Percentiles rank a stretch among this genome's conserved stretches.
These are phyloP conservation scores for Articulospora tetracladia DNA, from an alignment of 495 filamentous ascomycete genomes.

Conservation along the genomic window DNA sequence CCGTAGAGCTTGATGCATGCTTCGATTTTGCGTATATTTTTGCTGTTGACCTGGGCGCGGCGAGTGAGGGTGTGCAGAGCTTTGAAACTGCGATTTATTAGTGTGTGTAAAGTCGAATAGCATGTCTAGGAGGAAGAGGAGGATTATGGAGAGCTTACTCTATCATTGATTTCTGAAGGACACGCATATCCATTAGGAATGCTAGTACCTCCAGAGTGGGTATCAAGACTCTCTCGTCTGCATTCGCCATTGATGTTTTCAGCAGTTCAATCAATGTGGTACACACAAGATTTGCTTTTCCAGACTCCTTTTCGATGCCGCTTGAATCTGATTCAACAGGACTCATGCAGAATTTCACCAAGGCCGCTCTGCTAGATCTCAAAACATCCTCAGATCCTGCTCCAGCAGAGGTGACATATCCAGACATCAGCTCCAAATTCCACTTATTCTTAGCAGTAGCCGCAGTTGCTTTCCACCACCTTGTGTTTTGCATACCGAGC, in stretches of 20 bases:
- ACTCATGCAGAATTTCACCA: conserved; percentile 46
- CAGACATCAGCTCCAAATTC: conserved; percentile 53
- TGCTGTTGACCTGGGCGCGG: conserved; percentile 50
- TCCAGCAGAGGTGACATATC: conserved; percentile 78
- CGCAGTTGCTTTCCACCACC: background rate
- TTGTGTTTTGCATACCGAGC: conserved; percentile 33
- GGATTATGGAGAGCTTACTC: conserved; percentile 4
- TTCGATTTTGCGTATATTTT: conserved; percentile 72
- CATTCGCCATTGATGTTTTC: conserved; percentile 39
- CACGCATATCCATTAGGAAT: conserved; percentile 45
- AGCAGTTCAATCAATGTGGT: conserved; percentile 41
- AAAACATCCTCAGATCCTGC: conserved; percentile 80
- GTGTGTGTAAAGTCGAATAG: background rate
- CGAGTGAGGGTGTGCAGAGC: conserved; percentile 54
- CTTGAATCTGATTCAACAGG: background rate
- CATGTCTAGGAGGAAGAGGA: background rate
- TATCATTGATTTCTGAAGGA: conserved; percentile 19
- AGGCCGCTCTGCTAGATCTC: conserved; percentile 64
- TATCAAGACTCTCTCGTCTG: conserved; percentile 62
- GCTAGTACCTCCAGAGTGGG: conserved; percentile 71
- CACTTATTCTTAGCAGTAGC: background rate
- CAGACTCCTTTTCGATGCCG: conserved; percentile 14
- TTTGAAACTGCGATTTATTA: conserved; percentile 34
- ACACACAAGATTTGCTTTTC: conserved; percentile 29
- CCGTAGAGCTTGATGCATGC: conserved; percentile 76